A percentile compares a stretch with the other conserved stretches of the same genome.
Conservation (phyloP, 331 rosid genomes). For the Spiraea crenata region DNA sequence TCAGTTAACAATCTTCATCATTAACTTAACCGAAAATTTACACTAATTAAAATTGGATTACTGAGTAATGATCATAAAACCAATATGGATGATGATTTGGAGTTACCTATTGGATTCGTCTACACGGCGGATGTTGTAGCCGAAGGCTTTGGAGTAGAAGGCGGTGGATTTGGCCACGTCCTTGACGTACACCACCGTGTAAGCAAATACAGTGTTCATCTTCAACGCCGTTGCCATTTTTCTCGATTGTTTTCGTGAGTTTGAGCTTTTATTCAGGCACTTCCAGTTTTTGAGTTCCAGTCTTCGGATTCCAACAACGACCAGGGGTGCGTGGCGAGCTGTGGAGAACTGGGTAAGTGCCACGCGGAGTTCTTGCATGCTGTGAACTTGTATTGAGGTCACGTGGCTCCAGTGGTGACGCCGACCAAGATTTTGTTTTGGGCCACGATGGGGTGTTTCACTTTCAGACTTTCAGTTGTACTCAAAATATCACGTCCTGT, state of each 20-base stretch:
- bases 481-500: too few relatives aligned
- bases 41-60: neutral
- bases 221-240: slow-evolving; percentile 31
- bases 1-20: neutral
- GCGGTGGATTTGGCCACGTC: slow-evolving; percentile 63
- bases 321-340: neutral
- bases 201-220: slow-evolving; percentile 48
- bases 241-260: neutral
- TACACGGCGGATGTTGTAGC: slow-evolving; percentile 62
- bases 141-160: slow-evolving; percentile 77
- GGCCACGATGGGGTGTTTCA: too few relatives aligned
- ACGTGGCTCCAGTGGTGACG: too few relatives aligned
- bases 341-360: neutral
- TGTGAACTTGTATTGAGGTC: neutral
- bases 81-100: neutral
- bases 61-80: too few relatives aligned
- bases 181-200: slow-evolving; percentile 63
- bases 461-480: too few relatives aligned
- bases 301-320: neutral
- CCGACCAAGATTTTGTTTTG: neutral
- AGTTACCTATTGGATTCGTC: slow-evolving; percentile 66
- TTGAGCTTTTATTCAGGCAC: neutral
- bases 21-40: too few relatives aligned
- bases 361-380: neutral
- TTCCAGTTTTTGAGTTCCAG: neutral